Base-by-base conservation (phyloP, 176 grass and related monocot species). In the Dactylis glomerata region DNA sequence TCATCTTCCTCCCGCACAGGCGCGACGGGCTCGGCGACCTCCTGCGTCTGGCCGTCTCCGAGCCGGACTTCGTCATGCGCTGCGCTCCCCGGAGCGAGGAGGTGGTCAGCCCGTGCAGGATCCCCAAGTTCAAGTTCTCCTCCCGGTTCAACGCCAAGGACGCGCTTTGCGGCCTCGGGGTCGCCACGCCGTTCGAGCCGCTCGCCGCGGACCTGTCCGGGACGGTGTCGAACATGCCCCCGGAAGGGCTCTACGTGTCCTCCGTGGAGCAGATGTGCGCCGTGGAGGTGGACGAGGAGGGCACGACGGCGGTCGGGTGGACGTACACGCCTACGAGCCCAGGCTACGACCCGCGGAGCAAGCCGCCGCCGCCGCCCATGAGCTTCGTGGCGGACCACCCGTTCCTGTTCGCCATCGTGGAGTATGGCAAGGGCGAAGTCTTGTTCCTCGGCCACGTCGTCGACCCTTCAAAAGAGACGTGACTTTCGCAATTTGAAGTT, bases 271-370 rank as follows among this genome's bases (percentile, higher is more conserved):
- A 85, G 62, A 78, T 8, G 62, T 85, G 74, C 75, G 75, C 32
- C 19, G 75, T 78, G 17, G 83, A 85, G 74, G 83, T 85, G 47
- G 63, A 85, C n/a, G 83, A 85, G 63, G 83, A 78, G 41, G 83
- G 74, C 74, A 85, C 74, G 12, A 52, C 23, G 17, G 63, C 74
- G 26, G 75, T 69, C 1, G 83, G 34, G 19, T 2, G 36, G 19
- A 69, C 12, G 3, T 55, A 31, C 24, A 0, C 0, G 5, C 0
- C 0, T 10, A 10, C 8, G 15, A 79, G 76, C 76, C 56, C 76
- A 26, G 1, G 1, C 8, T 79, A 63, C 12, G 5, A 7, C 52
- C 7, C 9, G 14, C 51, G 0, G n/a, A 12, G 56, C n/a, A 23
- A 2, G 26, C 77, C 38, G 36, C 34, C 11, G 83, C 61, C 46